A percentile compares a stretch with the other conserved stretches of the same genome.
Conservation (phyloP, 2,329 filamentous ascomycete genomes). For the Venturia pyrina region DNA sequence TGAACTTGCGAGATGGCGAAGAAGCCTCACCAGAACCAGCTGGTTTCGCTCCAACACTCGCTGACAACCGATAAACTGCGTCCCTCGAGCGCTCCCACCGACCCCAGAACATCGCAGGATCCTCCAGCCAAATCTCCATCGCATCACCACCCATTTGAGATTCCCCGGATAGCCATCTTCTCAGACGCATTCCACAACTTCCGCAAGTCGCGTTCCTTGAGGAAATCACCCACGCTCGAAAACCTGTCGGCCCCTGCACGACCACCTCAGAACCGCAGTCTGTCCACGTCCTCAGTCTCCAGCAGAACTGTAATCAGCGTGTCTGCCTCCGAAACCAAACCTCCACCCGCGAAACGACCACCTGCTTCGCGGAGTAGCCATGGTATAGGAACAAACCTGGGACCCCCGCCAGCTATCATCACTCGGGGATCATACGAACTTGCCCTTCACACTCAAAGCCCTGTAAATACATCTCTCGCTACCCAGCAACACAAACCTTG, state of each 20-base stretch:
- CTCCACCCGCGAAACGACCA: constrained; percentile 26
- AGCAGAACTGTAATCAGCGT: background rate
- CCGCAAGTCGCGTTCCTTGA: background rate
- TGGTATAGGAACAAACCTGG: constrained; percentile 40
- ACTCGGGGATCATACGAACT: constrained; percentile 30
- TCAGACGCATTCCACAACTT: background rate
- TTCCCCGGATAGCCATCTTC: constrained; percentile 3
- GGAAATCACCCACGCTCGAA: background rate
- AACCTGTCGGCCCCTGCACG: background rate
- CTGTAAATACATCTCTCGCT: constrained; percentile 10
- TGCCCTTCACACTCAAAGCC: constrained; percentile 23
- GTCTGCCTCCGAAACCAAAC: constrained; percentile 19
- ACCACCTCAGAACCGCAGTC: background rate
- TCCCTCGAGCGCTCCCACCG: background rate
- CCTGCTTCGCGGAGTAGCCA: constrained; percentile 39
- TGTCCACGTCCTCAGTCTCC: background rate
- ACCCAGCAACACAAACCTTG: constrained; percentile 7
- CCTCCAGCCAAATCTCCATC: background rate
- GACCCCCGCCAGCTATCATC: constrained; percentile 41
- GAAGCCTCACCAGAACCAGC: background rate
- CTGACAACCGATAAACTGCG: background rate
- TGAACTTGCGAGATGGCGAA: background rate
- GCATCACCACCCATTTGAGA: background rate
- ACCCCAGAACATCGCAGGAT: background rate
- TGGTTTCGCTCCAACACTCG: background rate